Percentiles rank a stretch among this genome's conserved stretches.
Conservation (phyloP, 495 filamentous ascomycete genomes). For the Symbiotaphrina buchneri region DNA sequence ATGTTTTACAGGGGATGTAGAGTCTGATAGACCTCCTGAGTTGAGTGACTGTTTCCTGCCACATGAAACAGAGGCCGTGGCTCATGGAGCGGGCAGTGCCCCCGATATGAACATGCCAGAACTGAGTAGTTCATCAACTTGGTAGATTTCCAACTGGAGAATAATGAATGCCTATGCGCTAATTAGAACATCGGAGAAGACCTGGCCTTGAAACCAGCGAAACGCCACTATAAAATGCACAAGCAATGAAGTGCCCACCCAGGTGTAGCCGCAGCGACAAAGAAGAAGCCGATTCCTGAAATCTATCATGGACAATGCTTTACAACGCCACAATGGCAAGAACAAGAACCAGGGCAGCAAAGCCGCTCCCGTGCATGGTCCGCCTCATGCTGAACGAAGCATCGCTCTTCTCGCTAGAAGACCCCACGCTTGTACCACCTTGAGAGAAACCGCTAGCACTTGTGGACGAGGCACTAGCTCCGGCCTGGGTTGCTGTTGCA, state of each 20-base stretch:
- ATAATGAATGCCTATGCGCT: no score
- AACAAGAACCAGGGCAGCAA: constrained; percentile 31
- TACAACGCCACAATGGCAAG: constrained; percentile 30
- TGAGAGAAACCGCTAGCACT: constrained; percentile 5
- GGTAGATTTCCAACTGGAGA: no score
- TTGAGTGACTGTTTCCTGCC: no score
- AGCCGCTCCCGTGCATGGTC: constrained; percentile 26
- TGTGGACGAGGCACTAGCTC: background rate
- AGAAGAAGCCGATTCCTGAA: background rate
- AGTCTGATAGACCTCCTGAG: no score
- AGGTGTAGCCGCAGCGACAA: background rate
- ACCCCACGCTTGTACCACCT: constrained; percentile 3
- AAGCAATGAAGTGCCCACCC: background rate
- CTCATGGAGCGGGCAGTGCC: no score
- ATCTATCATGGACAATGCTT: constrained; percentile 5
- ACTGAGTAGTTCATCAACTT: no score
- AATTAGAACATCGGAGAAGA: background rate
- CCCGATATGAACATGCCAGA: no score
- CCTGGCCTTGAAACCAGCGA: background rate
- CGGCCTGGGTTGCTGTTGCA: background rate
- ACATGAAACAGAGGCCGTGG: no score
- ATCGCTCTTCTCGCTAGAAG: constrained; percentile 10
- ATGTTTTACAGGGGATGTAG: no score
- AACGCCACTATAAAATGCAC: background rate
- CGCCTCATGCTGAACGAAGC: constrained; percentile 19